Evolutionary conservation across 495 filamentous ascomycete genomes (phyloP).

Genomic region (Clohesyomyces aquaticus): DNA sequence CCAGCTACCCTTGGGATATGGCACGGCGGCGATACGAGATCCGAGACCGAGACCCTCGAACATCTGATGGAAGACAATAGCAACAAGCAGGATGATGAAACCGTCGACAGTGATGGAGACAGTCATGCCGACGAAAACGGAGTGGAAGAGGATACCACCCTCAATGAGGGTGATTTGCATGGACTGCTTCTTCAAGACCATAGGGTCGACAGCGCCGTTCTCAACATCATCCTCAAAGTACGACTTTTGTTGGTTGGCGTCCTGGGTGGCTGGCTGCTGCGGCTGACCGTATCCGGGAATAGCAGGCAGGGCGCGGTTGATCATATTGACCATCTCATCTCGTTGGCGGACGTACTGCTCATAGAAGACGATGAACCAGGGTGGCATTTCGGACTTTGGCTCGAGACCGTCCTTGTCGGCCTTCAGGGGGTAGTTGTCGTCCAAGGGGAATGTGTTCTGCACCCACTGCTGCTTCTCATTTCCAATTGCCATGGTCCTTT

Average conservation of each 20-base stretch:
- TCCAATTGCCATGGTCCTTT: constrained; percentile 27
- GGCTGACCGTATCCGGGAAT: constrained; percentile 28
- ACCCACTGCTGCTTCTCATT: constrained; percentile 34
- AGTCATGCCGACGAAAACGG: constrained; percentile 43
- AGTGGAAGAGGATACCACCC: constrained; percentile 57
- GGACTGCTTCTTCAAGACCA: constrained; percentile 54
- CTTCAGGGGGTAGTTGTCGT: constrained; percentile 26
- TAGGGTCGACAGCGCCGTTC: constrained; percentile 50
- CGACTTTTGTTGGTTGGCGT: constrained; percentile 26
- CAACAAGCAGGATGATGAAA: constrained; percentile 41
- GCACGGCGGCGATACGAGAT: constrained; percentile 56
- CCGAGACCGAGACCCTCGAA: constrained; percentile 44
- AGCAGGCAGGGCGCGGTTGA: constrained; percentile 42
- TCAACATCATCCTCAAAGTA: constrained; percentile 44
- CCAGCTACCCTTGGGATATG: constrained; percentile 53
- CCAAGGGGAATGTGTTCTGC: constrained; percentile 20
- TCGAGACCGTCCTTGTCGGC: constrained; percentile 36
- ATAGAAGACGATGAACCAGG: constrained; percentile 61
- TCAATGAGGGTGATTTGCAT: constrained; percentile 60
- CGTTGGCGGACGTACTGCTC: constrained; percentile 59
- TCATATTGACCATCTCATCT: constrained; percentile 54
- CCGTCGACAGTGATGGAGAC: constrained; percentile 37
- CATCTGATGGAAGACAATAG: constrained; percentile 42
- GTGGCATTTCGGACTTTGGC: constrained; percentile 55
- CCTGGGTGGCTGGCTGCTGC: constrained; percentile 12